Base-by-base conservation (phyloP, 2,329 filamentous ascomycete species). In the Pseudogymnoascus sp. region DNA sequence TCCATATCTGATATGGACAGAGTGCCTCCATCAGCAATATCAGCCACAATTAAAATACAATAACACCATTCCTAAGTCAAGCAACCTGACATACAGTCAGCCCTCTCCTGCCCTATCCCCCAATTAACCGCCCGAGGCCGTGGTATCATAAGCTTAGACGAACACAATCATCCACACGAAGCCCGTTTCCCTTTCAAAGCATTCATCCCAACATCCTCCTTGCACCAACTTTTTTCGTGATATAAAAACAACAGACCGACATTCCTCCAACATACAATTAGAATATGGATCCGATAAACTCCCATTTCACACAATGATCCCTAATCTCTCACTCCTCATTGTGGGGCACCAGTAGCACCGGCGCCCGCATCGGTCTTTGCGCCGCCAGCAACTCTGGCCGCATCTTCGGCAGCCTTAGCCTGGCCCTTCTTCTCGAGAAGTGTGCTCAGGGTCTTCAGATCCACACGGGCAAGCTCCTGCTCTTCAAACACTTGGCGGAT, bases 401-500 rank as follows among this genome's bases (percentile, higher is more conserved):
- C 47, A 35, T 54, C 47, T 5, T 54, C 47, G 29, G 47, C 47
- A 13, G 47, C 47, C 47, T 54, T 54, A 13, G 29, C 47, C 6
- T 54, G 47, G 15, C 47, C 47, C 15, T 54, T 54, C 15, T 54
- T 54, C 29, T 54, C 47, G 8, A 54, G 47, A 15, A 54, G 47
- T 15, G 15, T 10, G 10, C 47, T 54, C 7, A 54, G 47, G 8
- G 4, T 54, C 47, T 54, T 54, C n/a, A 54, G 47, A 35, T 54
- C 47, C 4, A 21, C 29, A 21, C 47, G 47, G 47, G 47, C 15
- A 54, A 13, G 29, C 29, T 54, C 47, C 9, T 44, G 40, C 40
- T 54, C 47, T 35, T 54, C 47, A 17, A 72, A 66, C 58, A 73
- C 72, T 21, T 82, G 79, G 59, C 82, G 80, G 64, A 97, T 83